Percentiles rank a stretch among this genome's conserved stretches.
Conservation (phyloP, 176 grass and related monocot species). For the Canna indica region DNA sequence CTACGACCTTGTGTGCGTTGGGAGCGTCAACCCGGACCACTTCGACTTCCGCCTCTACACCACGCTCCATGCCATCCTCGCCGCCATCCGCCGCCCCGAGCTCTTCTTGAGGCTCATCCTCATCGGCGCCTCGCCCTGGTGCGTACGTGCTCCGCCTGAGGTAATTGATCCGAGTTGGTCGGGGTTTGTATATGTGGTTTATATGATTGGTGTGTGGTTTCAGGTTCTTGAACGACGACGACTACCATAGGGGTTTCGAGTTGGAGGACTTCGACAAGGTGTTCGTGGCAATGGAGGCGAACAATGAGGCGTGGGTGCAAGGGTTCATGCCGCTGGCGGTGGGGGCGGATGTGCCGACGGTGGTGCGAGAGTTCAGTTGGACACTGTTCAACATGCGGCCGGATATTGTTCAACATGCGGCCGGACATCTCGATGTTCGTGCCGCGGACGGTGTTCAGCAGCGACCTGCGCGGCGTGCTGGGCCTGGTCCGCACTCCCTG, state of each 20-base stretch:
- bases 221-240: slow-evolving; percentile 75
- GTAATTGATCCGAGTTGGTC: background rate
- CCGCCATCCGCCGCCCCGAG: too few species aligned
- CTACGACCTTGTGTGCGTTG: too few species aligned
- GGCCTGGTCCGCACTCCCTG: slow-evolving; percentile 53
- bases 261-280: slow-evolving; percentile 57
- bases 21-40: too few species aligned
- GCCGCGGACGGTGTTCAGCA: too few species aligned
- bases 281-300: slow-evolving; percentile 68
- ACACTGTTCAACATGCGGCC: too few species aligned
- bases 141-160: background rate
- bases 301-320: too few species aligned
- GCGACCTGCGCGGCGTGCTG: slow-evolving; percentile 61
- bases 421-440: too few species aligned
- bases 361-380: slow-evolving; percentile 86
- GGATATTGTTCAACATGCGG: too few species aligned
- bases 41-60: too few species aligned
- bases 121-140: slow-evolving; percentile 72
- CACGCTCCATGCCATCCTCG: too few species aligned
- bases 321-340: slow-evolving; percentile 83
- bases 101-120: slow-evolving; percentile 79
- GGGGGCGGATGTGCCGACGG: slow-evolving; percentile 71
- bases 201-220: background rate
- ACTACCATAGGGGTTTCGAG: slow-evolving; percentile 89
- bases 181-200: background rate